Base-by-base conservation (phyloP, 371 early-diverging fungal species). In the Zopfochytrium polystomum region DNA sequence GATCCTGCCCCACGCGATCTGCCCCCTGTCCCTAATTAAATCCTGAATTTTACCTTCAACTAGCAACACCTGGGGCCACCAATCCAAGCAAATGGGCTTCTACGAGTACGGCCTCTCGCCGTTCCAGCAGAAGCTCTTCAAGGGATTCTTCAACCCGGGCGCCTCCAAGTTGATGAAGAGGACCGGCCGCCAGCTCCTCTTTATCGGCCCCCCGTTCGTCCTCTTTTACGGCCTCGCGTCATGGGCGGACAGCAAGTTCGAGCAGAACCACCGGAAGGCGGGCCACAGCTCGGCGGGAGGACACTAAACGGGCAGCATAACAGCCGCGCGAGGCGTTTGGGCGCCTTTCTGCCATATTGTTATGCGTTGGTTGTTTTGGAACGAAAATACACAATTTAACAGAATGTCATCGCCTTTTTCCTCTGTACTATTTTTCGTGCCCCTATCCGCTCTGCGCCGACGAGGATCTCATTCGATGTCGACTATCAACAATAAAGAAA, bases 91-190 rank as follows among this genome's bases (percentile, higher is more conserved):
- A 31, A 48, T 52, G 45, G 76, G 76, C 35, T 76, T 76, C 61
- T 73, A 73, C 69, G 73, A 75, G 50, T 74, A 78, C 58, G 74
- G 74, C 27, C 47, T 73, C 58, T 65, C 66, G 22, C 79, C 79
- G 23, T 74, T 70, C 68, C 76, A 78, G 55, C 58, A 62, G 25
- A 69, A 69, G 57, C 60, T 72, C 38, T 74, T 78, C 66, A 70
- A 67, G 52, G 79, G 79, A 22, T 67, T 74, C 68, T 63, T 78
- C 63, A 69, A 57, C 63, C 72, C 74, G n/a, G 79, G 79, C n/a
- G 59, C 63, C 7, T 46, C 44, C 57, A 68, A 69, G 57, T 68
- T 66, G 33, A 42, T 64, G 25, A 33, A 47, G 34, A 62, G 73
- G 32, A 58, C 56, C 26, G 66, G 60, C 42, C 58, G 67, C 9